phyloP scores from a whole-genome alignment of 495 filamentous ascomycete genomes.

The Diplogelasinospora grovesii region DNA sequence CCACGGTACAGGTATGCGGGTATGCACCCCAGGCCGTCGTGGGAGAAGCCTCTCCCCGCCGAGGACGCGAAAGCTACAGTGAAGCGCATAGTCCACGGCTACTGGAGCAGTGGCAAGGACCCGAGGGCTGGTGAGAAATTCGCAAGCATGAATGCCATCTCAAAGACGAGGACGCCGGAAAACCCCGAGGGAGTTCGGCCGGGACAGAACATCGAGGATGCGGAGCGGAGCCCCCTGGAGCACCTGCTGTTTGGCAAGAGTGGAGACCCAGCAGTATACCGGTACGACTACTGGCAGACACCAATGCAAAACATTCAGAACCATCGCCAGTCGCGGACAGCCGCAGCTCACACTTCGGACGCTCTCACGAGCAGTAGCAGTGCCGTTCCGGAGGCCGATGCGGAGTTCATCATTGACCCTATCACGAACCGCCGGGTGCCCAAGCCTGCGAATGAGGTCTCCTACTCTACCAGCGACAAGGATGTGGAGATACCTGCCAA shows the following conservation, averaged over 20 bases:
- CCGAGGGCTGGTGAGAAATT: constrained; percentile 7
- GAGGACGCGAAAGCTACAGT: constrained; percentile 22
- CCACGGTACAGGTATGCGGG: constrained; percentile 38
- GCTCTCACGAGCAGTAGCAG: background rate
- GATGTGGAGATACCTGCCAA: constrained; percentile 25
- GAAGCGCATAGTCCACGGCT: constrained; percentile 30
- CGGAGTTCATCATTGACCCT: constrained; percentile 50
- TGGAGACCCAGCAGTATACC: background rate
- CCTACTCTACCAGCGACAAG: constrained; percentile 5
- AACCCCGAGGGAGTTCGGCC: constrained; percentile 28
- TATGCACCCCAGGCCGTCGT: constrained; percentile 27
- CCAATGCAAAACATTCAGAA: constrained; percentile 6
- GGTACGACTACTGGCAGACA: background rate
- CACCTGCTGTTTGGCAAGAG: constrained; percentile 24
- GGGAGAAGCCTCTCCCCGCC: constrained; percentile 27
- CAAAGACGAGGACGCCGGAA: constrained; percentile 12
- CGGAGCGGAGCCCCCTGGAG: constrained; percentile 27
- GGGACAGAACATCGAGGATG: constrained; percentile 33
- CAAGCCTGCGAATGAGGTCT: constrained; percentile 8
- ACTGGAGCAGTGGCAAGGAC: constrained; percentile 20
- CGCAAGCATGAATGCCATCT: constrained; percentile 15
- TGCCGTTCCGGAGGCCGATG: background rate
- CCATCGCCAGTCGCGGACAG: background rate
- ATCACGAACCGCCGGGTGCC: constrained; percentile 54
- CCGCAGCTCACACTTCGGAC: background rate